Evolutionary conservation across 495 filamentous ascomycete species (phyloP), one percentile per base, ranked within the genome.

Genomic region (Neurospora sp.): DNA sequence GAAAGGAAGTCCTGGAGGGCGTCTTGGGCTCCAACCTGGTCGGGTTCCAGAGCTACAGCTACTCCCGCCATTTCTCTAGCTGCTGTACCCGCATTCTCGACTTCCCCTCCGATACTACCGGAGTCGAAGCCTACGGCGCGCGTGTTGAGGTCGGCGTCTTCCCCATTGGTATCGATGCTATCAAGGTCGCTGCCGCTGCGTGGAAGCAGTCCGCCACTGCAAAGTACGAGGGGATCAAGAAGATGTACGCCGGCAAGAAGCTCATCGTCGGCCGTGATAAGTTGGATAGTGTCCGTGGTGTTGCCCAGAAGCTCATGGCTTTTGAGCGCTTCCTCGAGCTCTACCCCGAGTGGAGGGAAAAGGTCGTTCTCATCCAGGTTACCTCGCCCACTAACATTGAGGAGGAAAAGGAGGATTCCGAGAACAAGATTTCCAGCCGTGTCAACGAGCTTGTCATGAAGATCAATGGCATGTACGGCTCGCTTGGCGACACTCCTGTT

Each of bases 191-290:
- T 74, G 86, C 86, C 71, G 82, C 88, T 35, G 93, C 93, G 0
- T 96, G 92, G 80, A 88, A 86, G 2, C 84, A 90, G 46, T 80
- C 88, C 0, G 88, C 87, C 35, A 90, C 92, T 11, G 88, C 91
- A 71, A 87, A 91, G 73, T 91, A 92, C 75, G 85, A 92, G 54
- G 81, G 81, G 23, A 87, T 98, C 38, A 90, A 88, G 77, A 87
- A 90, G 69, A 80, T 94, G 72, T 97, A 97, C 79, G 86, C 82
- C 7, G 93, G 89, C 70, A 93, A 93, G 81, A 95, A 94, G 80
- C 92, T 98, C 78, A 97, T 98, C 72, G 94, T 97, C 72, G 94
- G 94, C n/a, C 89, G 94, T 76, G 94, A 98, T 80, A 91, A 94
- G 3, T 82, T 98, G 71, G 94, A 98, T 81, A 93, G 90, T 77